Base-by-base conservation (phyloP, 1,139 yeast species). In the Lodderomyces orthopsilosis region DNA sequence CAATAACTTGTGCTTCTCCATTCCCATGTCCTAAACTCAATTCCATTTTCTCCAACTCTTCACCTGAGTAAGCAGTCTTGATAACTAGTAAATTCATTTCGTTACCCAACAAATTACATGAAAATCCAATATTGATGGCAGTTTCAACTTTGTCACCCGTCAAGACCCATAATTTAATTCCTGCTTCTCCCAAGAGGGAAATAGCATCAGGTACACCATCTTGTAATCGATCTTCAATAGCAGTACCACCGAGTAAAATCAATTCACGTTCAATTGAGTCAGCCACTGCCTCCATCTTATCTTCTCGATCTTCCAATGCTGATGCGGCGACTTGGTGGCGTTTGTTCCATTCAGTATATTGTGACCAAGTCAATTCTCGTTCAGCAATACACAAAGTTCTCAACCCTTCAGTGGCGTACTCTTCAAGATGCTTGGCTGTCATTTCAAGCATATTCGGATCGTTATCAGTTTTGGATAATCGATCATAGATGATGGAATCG, bases 61-160 rank as follows among this genome's bases (percentile, higher is more conserved):
- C 67, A 18, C 34, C 24, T 21, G 48, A 58, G 49, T 66, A 52
- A 18, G 54, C 53, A 35, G 62, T 66, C 63, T 58, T 76, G 61
- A 57, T 64, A 54, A 66, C 68, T 67, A 61, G 59, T 15, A 73
- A 57, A 49, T 71, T 72, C 78, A 73, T 73, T 46, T 72, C 74
- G 49, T 67, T 72, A 8, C 74, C 76, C 36, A 78, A 61, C 46
- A 78, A 60, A 49, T 74, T 74, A 62, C 79, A 74, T 3, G 77
- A 71, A 50, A 74, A 74, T 9, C 79, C 79, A 52, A 74, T 74
- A 48, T 74, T 74, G 43, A 74, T 74, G 8, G 79, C 79, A 13
- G 79, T 74, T 51, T 74, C 79, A 15, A 73, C 77, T 52, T 71
- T 73, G 54, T 74, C 79, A 50, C 79, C 79, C 18, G 79, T 74